A percentile compares a stretch with the other conserved stretches of the same genome.
Evolutionary conservation across 2,329 filamentous ascomycete species (phyloP).

Genomic region (Cryphonectria parasitica): DNA sequence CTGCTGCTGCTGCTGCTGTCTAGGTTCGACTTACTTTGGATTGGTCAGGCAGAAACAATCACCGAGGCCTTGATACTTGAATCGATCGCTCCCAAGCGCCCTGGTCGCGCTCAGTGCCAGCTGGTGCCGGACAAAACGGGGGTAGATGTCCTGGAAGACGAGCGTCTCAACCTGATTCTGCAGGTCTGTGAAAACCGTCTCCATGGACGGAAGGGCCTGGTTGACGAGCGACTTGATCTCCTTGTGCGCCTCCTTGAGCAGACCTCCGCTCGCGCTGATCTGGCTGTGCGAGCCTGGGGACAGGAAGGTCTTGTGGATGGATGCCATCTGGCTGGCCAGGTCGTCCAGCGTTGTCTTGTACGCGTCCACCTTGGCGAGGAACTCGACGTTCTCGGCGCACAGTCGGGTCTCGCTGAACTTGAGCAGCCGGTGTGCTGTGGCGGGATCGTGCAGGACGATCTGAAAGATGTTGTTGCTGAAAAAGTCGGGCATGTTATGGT

Average conservation of each 20-base stretch:
- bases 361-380: slow-evolving; percentile 52
- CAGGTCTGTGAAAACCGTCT: slow-evolving; percentile 45
- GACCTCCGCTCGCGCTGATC: slow-evolving; percentile 36
- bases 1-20: too few relatives aligned
- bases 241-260: slow-evolving; percentile 37
- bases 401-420: slow-evolving; percentile 45
- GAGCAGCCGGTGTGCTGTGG: slow-evolving; percentile 47
- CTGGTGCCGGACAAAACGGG: slow-evolving; percentile 54
- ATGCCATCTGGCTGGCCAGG: slow-evolving; percentile 43
- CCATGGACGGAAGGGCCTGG: slow-evolving; percentile 42
- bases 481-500: slow-evolving; percentile 43
- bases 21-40: slow-evolving; percentile 38
- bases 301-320: slow-evolving; percentile 39
- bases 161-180: slow-evolving; percentile 46
- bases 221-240: slow-evolving; percentile 37
- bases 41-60: slow-evolving; percentile 63
- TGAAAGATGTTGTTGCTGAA: slow-evolving; percentile 47
- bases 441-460: slow-evolving; percentile 46
- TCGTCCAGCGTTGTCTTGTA: slow-evolving; percentile 48
- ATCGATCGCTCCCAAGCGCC: slow-evolving; percentile 36
- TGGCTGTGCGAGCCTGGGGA: slow-evolving; percentile 27
- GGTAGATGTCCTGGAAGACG: slow-evolving; percentile 50
- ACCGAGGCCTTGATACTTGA: slow-evolving; percentile 57
- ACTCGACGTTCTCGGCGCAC: slow-evolving; percentile 50
- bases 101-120: slow-evolving; percentile 46